These are phyloP conservation scores for Rhododendron vialii DNA, from an alignment of 148 eudicot species.

Conservation along the genomic window DNA sequence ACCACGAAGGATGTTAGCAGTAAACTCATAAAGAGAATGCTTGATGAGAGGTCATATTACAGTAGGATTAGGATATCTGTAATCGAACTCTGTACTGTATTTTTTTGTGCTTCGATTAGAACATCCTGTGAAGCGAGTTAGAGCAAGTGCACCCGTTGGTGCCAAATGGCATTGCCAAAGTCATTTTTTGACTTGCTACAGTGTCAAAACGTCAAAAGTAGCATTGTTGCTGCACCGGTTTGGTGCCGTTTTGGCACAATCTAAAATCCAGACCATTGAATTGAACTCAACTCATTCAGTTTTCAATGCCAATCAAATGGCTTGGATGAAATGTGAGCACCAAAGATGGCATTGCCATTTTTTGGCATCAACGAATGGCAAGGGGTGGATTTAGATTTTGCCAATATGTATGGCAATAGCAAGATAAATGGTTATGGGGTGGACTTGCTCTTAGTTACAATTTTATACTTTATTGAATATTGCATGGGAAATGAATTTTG, in stretches of 20 bases:
- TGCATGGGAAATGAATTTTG: not conserved
- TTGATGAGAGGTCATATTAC: constrained; percentile 78
- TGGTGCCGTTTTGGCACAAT: not conserved
- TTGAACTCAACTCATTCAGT: not conserved
- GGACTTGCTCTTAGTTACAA: not conserved
- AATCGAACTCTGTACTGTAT: not conserved
- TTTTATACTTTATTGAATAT: not conserved
- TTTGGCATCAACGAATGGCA: not conserved
- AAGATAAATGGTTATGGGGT: not conserved
- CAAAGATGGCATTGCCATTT: not conserved
- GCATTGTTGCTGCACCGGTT: not conserved
- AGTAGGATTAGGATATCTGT: constrained; percentile 27
- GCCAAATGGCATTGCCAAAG: not conserved
- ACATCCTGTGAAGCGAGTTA: not conserved
- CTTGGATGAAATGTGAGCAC: not conserved
- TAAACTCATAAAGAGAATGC: constrained; percentile 50
- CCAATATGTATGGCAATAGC: not conserved
- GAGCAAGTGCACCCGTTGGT: not conserved
- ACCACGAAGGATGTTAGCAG: not conserved
- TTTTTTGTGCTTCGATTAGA: not conserved
- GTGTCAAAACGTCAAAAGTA: not conserved
- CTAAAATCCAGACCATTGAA: not conserved
- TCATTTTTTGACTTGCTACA: not conserved
- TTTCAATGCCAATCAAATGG: not conserved
- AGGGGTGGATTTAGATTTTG: not conserved